Percentiles rank a stretch among this genome's conserved stretches.
phyloP scores from a whole-genome alignment of 108 stramenopile genomes.

The Skeletonema costatum region DNA sequence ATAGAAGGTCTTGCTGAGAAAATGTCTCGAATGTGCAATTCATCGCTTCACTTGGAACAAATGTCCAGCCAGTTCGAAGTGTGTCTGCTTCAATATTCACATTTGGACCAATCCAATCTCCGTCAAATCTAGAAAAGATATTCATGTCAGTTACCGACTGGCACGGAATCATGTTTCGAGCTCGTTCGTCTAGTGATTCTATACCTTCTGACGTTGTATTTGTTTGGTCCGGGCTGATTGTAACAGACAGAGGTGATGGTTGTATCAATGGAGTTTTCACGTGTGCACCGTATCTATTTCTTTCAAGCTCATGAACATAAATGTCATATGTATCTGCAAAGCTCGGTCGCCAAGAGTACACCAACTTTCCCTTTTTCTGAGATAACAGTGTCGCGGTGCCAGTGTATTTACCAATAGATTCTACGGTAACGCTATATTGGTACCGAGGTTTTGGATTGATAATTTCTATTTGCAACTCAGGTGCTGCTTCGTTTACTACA shows the following conservation, averaged over 20 bases:
- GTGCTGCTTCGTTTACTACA: not conserved
- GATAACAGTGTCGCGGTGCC: conserved; percentile 30
- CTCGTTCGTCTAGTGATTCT: conserved; percentile 16
- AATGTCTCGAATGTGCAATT: conserved; percentile 37
- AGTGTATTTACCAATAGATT: conserved; percentile 18
- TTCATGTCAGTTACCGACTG: not conserved
- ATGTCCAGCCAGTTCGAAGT: conserved; percentile 43
- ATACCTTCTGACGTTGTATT: not conserved
- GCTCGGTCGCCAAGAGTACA: conserved; percentile 32
- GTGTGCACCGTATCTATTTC: not conserved
- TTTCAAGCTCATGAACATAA: conserved; percentile 24
- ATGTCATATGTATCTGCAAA: conserved; percentile 23
- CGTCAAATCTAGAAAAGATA: conserved; percentile 29
- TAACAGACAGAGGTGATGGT: conserved; percentile 7
- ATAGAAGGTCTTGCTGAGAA: conserved; percentile 9
- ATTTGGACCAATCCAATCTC: conserved; percentile 37
- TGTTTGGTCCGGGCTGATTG: not conserved
- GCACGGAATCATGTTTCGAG: conserved; percentile 11
- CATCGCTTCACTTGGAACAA: conserved; percentile 32
- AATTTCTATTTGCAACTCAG: conserved; percentile 6
- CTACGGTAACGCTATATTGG: conserved; percentile 26
- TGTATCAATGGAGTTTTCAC: not conserved
- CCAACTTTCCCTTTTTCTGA: not conserved
- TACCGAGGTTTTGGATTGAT: conserved; percentile 7
- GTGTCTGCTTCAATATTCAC: not conserved